Conservation (phyloP, 441 rosid genomes). For the Rhodomyrtus psidioides region DNA sequence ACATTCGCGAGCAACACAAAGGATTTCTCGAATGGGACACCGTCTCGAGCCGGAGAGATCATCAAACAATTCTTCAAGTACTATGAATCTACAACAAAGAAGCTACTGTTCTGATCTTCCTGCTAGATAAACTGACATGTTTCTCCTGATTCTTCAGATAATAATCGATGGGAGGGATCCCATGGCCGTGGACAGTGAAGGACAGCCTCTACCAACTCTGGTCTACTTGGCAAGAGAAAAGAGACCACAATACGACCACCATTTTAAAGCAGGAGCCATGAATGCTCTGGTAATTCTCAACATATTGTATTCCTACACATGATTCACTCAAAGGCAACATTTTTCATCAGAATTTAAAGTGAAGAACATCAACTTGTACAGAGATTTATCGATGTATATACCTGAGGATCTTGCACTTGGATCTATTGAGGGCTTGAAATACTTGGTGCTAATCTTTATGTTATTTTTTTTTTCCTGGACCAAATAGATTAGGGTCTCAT, state of each 20-base stretch:
- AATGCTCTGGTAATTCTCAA: slow-evolving; percentile 13
- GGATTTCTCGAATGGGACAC: slow-evolving; percentile 9
- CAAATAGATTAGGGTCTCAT: slow-evolving; percentile 16
- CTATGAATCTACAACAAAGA: not conserved
- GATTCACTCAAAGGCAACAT: not conserved
- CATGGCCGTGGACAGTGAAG: slow-evolving; percentile 3
- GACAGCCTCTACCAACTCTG: slow-evolving; percentile 9
- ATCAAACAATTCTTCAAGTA: slow-evolving; percentile 16
- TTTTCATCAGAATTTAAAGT: not conserved
- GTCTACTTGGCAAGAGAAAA: slow-evolving; percentile 24
- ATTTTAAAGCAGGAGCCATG: slow-evolving; percentile 27
- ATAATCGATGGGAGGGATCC: slow-evolving; percentile 8
- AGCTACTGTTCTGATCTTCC: not conserved
- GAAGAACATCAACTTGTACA: not conserved
- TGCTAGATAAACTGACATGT: not conserved
- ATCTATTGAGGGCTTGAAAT: not conserved
- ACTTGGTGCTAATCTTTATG: not conserved
- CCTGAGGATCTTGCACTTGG: not conserved
- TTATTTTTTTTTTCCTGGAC: not conserved
- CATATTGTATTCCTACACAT: not conserved
- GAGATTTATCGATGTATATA: not conserved
- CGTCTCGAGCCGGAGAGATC: slow-evolving; percentile 4
- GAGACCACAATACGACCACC: slow-evolving; percentile 12
- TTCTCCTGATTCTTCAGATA: not conserved
- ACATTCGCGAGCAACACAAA: not conserved